Evolutionary conservation across 352 stramenopile genomes (phyloP).

Genomic region (Phytophthora nicotianae): DNA sequence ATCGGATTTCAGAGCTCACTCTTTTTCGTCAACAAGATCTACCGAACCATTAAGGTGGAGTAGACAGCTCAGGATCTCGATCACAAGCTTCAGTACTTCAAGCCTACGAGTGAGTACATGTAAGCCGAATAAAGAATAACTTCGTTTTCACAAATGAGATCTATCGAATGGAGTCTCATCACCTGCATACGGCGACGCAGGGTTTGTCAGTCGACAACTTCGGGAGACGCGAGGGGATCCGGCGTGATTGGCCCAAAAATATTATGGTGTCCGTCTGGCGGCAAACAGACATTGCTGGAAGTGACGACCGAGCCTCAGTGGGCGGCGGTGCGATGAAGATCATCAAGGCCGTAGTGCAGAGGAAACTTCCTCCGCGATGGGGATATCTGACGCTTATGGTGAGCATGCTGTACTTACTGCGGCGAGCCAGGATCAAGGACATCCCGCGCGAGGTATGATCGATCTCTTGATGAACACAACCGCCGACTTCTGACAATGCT

Average conservation of each 20-base stretch:
- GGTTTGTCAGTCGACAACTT: conserved; percentile 14
- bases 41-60: conserved; percentile 96
- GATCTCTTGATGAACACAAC: background rate
- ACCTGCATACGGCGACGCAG: background rate
- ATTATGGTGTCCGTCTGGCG: conserved; percentile 14
- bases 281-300: conserved; percentile 9
- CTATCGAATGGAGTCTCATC: background rate
- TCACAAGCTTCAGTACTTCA: too few relatives aligned
- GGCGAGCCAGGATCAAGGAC: conserved; percentile 50
- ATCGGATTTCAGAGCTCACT: conserved; percentile 96
- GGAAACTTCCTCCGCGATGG: conserved; percentile 35
- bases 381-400: conserved; percentile 46
- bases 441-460: conserved; percentile 43
- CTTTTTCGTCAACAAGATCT: conserved; percentile 97
- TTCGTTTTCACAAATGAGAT: too few relatives aligned
- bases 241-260: conserved; percentile 17
- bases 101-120: too few relatives aligned
- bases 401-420: conserved; percentile 48
- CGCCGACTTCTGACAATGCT: conserved; percentile 1
- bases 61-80: conserved; percentile 52
- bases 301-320: background rate
- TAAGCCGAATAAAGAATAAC: too few relatives aligned
- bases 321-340: conserved; percentile 39
- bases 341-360: conserved; percentile 30
- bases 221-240: conserved; percentile 3